A percentile compares a stretch with the other conserved stretches of the same genome.
Conservation (phyloP, 306 rosid genomes). For the Mimosa bimucronata region DNA sequence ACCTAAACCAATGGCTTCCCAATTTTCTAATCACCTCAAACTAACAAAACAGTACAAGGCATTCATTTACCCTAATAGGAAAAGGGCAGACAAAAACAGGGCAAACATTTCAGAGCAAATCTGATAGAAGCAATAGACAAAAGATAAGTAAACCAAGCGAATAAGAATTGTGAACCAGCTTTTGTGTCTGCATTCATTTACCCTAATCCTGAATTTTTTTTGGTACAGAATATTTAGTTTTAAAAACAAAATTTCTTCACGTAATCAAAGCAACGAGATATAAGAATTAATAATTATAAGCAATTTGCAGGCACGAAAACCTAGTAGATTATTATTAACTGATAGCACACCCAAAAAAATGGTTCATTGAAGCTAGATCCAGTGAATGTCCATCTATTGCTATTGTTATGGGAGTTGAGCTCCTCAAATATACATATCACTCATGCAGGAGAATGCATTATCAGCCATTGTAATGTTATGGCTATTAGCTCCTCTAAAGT, state of each 20-base stretch:
- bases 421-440: constrained; percentile 21
- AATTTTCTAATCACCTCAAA: neutral
- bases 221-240: neutral
- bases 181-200: neutral
- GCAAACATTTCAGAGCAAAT: neutral
- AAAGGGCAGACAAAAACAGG: neutral
- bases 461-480: constrained; percentile 26
- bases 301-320: neutral
- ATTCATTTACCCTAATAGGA: too few relatives aligned
- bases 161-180: neutral
- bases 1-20: neutral
- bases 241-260: neutral
- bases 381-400: neutral
- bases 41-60: neutral
- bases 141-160: neutral
- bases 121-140: neutral
- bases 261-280: constrained; percentile 1
- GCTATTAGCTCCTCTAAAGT: constrained; percentile 39
- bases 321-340: neutral
- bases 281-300: neutral
- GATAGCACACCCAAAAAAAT: constrained; percentile 2
- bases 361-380: constrained; percentile 1
- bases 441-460: constrained; percentile 11
- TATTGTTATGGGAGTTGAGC: constrained; percentile 11
- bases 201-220: neutral